Conservation (phyloP, 2,329 filamentous ascomycete genomes). For the Aureobasidium zeae region DNA sequence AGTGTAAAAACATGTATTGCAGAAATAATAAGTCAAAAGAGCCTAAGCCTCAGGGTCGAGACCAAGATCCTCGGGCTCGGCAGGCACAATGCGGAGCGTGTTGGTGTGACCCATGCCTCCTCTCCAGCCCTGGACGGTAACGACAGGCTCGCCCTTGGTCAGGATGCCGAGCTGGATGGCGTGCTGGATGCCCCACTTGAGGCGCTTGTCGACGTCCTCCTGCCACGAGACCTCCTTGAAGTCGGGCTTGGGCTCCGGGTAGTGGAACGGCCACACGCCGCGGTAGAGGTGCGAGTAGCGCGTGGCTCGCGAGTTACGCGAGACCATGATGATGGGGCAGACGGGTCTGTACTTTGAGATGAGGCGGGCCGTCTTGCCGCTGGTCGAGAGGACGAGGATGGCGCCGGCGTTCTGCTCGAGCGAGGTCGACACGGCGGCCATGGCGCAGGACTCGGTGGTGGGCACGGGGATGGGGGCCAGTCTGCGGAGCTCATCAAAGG, state of each 20-base stretch:
- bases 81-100: constrained; percentile 51
- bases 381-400: constrained; percentile 90
- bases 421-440: constrained; percentile 88
- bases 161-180: constrained; percentile 76
- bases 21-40: neutral
- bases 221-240: constrained; percentile 93
- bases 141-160: constrained; percentile 61
- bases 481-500: constrained; percentile 89
- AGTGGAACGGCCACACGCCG: constrained; percentile 95
- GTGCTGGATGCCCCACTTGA: constrained; percentile 91
- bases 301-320: constrained; percentile 71
- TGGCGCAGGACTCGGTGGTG: constrained; percentile 88
- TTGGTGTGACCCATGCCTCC: constrained; percentile 89
- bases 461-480: constrained; percentile 74
- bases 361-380: constrained; percentile 86
- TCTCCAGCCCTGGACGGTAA: constrained; percentile 86
- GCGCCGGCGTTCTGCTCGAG: constrained; percentile 93
- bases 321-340: constrained; percentile 99
- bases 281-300: constrained; percentile 93
- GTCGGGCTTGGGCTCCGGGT: constrained; percentile 88
- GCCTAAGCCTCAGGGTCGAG: constrained; percentile 38
- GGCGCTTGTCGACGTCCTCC: constrained; percentile 93
- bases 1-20: neutral
- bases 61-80: constrained; percentile 39
- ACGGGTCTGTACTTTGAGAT: constrained; percentile 98